Conservation (phyloP, 768 basidiomycete species). For the Mycena vitilis region DNA sequence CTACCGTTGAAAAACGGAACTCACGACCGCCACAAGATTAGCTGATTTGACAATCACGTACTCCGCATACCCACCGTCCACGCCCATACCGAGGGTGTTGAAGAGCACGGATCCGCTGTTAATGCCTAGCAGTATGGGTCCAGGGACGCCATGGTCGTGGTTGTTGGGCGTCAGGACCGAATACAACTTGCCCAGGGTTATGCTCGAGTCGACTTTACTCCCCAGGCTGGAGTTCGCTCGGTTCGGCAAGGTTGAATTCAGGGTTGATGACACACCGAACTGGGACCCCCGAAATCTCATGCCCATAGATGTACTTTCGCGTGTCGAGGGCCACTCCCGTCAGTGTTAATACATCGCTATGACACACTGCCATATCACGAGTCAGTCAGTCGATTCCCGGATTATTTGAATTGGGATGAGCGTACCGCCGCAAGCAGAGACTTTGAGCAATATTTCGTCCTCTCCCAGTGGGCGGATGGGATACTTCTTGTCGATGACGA, state of each 20-base stretch:
- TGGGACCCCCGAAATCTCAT: conserved; percentile 28
- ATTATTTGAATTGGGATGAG: background rate
- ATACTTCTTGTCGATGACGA: conserved; percentile 22
- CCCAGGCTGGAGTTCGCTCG: conserved; percentile 12
- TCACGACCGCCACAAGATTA: conserved; percentile 20
- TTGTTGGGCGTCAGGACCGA: too few species aligned
- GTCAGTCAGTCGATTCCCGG: background rate
- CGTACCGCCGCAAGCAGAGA: conserved; percentile 14
- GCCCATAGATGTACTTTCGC: conserved; percentile 25
- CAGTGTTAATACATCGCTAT: conserved; percentile 22
- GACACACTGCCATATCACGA: conserved; percentile 15
- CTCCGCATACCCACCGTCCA: conserved; percentile 32
- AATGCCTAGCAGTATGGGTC: background rate
- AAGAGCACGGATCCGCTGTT: conserved; percentile 1
- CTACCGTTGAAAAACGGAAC: background rate
- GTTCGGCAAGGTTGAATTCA: too few species aligned
- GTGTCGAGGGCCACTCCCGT: conserved; percentile 21
- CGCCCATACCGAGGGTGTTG: conserved; percentile 20
- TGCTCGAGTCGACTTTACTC: conserved; percentile 7
- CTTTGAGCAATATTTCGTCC: conserved; percentile 14
- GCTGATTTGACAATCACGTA: conserved; percentile 20
- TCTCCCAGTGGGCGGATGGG: background rate
- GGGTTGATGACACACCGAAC: conserved; percentile 10
- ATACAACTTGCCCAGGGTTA: too few species aligned
- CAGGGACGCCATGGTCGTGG: background rate